Conservation (phyloP, 805 yeast species). For the Debaryomyces tyrocola region DNA sequence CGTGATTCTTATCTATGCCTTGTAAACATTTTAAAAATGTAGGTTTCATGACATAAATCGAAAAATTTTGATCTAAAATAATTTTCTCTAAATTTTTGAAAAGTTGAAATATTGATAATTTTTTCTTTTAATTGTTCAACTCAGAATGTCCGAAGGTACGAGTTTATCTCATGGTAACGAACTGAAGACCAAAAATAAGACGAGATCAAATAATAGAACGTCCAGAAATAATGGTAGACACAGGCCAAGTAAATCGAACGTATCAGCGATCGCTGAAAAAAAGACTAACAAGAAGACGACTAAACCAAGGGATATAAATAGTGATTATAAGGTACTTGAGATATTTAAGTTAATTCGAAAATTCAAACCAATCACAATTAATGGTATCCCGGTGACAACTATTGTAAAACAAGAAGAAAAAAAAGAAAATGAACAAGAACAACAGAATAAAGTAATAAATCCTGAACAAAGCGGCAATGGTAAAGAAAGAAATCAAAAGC, state of each 20-base stretch:
- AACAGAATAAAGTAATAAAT: neutral
- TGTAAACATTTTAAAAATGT: neutral
- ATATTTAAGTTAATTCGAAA: constrained; percentile 31
- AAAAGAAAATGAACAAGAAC: neutral
- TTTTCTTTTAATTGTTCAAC: too few relatives aligned
- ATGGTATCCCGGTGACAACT: constrained; percentile 23
- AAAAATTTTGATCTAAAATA: neutral
- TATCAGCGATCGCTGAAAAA: neutral
- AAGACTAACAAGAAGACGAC: neutral
- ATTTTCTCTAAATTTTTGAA: too few relatives aligned
- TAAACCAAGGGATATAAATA: constrained; percentile 11
- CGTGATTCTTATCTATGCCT: neutral
- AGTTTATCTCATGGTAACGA: neutral
- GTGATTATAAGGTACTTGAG: constrained; percentile 27
- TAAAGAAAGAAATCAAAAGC: constrained; percentile 5
- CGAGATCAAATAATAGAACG: neutral
- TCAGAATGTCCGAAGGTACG: neutral
- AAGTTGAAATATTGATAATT: too few relatives aligned
- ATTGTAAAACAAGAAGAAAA: constrained; percentile 7
- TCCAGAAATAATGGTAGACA: constrained; percentile 1
- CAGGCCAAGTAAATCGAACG: neutral
- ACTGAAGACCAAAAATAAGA: neutral
- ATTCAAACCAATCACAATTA: constrained; percentile 36
- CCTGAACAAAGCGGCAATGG: constrained; percentile 1
- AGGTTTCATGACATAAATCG: neutral